phyloP scores from a whole-genome alignment of 768 basidiomycete genomes.

The Russula griseocarnosa region DNA sequence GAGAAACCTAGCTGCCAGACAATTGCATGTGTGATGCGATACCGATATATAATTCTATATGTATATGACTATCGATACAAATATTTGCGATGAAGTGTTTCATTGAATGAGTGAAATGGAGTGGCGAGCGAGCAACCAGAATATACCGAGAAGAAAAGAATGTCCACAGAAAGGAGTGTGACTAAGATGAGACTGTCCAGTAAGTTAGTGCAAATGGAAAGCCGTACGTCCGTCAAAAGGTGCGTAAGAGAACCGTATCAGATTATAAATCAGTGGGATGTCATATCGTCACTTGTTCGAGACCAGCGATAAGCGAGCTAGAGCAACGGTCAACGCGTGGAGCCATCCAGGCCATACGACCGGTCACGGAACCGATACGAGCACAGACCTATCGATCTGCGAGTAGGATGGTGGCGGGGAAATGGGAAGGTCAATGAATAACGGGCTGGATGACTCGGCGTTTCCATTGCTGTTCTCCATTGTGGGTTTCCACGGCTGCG shows the following conservation, averaged over 20 bases:
- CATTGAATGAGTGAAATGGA: background rate
- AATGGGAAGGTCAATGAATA: background rate
- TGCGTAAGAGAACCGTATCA: background rate
- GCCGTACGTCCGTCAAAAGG: background rate
- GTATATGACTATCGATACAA: conserved; percentile 9
- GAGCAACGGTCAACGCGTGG: background rate
- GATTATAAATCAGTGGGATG: background rate
- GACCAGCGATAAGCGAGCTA: background rate
- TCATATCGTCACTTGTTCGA: background rate
- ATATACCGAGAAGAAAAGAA: background rate
- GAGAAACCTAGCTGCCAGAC: background rate
- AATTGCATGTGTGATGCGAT: no score
- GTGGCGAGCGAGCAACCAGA: background rate
- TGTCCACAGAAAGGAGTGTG: background rate
- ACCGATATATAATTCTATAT: background rate
- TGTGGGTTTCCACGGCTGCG: conserved; percentile 13
- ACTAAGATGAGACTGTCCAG: background rate
- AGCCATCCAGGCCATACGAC: background rate
- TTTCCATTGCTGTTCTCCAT: background rate
- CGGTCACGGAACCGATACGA: background rate
- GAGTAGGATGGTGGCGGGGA: conserved; percentile 23
- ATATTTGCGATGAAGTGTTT: conserved; percentile 4
- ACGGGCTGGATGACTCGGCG: background rate
- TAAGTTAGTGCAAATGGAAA: background rate
- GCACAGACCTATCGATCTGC: conserved; percentile 14